Evolutionary conservation across 2,329 filamentous ascomycete species (phyloP).

Genomic region (Leptographium lundbergii): DNA sequence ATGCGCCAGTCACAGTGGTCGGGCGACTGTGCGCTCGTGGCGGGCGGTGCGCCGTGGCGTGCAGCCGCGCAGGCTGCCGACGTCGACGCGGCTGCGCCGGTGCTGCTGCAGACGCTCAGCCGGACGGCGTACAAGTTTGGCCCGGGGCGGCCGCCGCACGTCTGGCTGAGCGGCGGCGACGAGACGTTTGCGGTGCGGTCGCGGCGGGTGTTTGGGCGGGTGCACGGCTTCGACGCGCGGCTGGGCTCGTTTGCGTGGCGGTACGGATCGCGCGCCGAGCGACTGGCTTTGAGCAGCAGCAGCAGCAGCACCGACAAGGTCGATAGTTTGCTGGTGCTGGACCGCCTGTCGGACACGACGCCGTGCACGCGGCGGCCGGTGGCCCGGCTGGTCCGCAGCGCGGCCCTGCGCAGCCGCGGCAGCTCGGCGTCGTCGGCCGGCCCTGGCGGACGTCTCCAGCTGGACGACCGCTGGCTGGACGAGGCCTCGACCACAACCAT

Average conservation of each 20-base stretch:
- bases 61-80: neutral
- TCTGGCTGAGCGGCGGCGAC: slow-evolving; percentile 20
- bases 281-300: neutral
- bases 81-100: too few relatives aligned
- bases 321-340: slow-evolving; percentile 36
- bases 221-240: slow-evolving; percentile 31
- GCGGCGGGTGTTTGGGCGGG: slow-evolving; percentile 32
- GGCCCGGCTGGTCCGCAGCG: slow-evolving; percentile 30
- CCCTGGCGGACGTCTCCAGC: slow-evolving; percentile 33
- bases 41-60: slow-evolving; percentile 21
- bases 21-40: neutral
- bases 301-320: slow-evolving; percentile 14
- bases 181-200: slow-evolving; percentile 17
- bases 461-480: slow-evolving; percentile 19
- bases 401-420: slow-evolving; percentile 25
- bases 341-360: slow-evolving; percentile 21
- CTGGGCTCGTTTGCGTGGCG: slow-evolving; percentile 43
- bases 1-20: slow-evolving; percentile 27
- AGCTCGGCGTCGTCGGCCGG: slow-evolving; percentile 27
- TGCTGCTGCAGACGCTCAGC: slow-evolving; percentile 24
- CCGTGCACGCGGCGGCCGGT: slow-evolving; percentile 20
- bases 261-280: slow-evolving; percentile 36
- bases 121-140: slow-evolving; percentile 45
- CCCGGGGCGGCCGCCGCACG: slow-evolving; percentile 35
- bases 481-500: slow-evolving; percentile 2